A percentile compares a stretch with the other conserved stretches of the same genome.
phyloP scores from a whole-genome alignment of 208 protist species.

The Crithidia thermophila region DNA sequence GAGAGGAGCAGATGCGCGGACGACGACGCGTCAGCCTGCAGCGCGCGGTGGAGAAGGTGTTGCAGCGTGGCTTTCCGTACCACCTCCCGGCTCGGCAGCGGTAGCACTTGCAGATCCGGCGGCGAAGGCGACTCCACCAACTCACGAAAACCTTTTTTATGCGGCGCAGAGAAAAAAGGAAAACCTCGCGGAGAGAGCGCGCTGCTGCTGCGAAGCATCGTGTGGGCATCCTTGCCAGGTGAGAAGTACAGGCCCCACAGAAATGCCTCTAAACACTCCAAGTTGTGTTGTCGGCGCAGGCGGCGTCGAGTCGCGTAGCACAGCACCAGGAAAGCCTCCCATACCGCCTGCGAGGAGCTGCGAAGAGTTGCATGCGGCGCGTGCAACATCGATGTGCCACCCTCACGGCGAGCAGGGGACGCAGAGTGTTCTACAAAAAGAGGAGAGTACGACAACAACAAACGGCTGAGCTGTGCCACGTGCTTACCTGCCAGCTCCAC shows the following conservation, averaged over 20 bases:
- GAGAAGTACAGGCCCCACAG: slow-evolving; percentile 26
- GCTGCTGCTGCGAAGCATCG: not conserved
- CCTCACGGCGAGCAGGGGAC: not conserved
- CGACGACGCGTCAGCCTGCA: not conserved
- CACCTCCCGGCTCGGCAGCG: not conserved
- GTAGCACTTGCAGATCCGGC: too few relatives aligned
- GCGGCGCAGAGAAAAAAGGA: too few relatives aligned
- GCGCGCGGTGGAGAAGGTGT: slow-evolving; percentile 30
- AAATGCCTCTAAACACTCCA: slow-evolving; percentile 29
- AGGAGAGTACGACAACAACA: slow-evolving; percentile 2
- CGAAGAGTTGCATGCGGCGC: not conserved
- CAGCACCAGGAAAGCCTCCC: slow-evolving; percentile 18
- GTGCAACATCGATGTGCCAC: too few relatives aligned
- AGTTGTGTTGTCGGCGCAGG: slow-evolving; percentile 27
- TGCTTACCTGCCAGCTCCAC: slow-evolving; percentile 15
- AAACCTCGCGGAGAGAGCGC: too few relatives aligned
- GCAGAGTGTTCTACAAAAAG: not conserved
- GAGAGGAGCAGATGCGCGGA: slow-evolving; percentile 10
- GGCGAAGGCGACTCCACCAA: too few relatives aligned
- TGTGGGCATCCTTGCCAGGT: too few relatives aligned
- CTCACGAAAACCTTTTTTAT: not conserved
- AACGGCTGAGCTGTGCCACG: slow-evolving; percentile 24
- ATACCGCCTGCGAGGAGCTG: slow-evolving; percentile 1
- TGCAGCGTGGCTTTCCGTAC: slow-evolving; percentile 18
- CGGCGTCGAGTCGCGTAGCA: slow-evolving; percentile 36